Evolutionary conservation across 345 rosid genomes (phyloP).

Genomic region (Adansonia digitata): DNA sequence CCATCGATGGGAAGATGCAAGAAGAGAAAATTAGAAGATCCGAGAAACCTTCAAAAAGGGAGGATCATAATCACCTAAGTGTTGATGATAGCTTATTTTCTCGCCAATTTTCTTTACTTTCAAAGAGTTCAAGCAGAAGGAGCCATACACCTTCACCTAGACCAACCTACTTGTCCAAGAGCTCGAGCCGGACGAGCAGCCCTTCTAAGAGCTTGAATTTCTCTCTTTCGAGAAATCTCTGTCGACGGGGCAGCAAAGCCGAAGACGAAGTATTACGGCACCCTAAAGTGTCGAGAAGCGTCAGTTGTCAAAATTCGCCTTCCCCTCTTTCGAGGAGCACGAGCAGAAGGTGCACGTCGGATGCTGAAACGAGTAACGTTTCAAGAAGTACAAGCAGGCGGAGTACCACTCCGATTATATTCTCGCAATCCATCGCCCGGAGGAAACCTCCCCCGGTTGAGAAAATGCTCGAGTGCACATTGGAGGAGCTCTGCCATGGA

Average conservation of each 20-base stretch:
- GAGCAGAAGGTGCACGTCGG: not conserved
- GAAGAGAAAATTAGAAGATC: constrained; percentile 24
- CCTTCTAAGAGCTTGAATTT: constrained; percentile 4
- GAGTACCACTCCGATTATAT: constrained; percentile 51
- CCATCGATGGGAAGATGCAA: constrained; percentile 11
- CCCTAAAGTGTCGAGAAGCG: not conserved
- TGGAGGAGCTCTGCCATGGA: constrained; percentile 73
- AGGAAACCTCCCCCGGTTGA: constrained; percentile 55
- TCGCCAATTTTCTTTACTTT: constrained; percentile 30
- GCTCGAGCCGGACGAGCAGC: constrained; percentile 22
- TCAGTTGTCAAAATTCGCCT: not conserved
- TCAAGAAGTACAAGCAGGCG: constrained; percentile 41
- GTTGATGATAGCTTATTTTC: constrained; percentile 46
- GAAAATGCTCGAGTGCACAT: constrained; percentile 66
- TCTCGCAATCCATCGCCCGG: constrained; percentile 57
- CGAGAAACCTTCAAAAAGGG: constrained; percentile 24
- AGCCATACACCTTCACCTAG: constrained; percentile 44
- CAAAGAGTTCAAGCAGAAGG: constrained; percentile 29
- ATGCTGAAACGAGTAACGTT: constrained; percentile 8
- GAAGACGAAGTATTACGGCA: not conserved
- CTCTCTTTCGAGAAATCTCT: constrained; percentile 22
- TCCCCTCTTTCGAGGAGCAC: constrained; percentile 16
- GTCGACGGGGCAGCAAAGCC: constrained; percentile 21
- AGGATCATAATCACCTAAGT: constrained; percentile 4
- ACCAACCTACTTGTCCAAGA: constrained; percentile 32